These are phyloP conservation scores for Cinnamomum chago DNA, from an alignment of 164 flowering plant genomes.

Conservation along the genomic window DNA sequence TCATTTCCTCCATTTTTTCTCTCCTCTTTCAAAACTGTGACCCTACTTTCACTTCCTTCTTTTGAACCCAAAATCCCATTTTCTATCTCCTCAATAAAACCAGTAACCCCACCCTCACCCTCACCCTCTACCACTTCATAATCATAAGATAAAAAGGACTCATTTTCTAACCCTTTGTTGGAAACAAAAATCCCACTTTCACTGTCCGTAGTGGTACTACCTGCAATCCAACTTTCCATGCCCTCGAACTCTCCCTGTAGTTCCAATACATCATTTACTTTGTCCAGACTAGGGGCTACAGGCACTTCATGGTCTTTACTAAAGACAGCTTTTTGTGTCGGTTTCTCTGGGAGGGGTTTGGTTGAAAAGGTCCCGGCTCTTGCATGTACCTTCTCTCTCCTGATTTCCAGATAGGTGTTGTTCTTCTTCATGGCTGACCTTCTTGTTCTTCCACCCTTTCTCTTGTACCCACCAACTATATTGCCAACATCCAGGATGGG, in stretches of 20 bases:
- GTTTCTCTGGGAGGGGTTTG: conserved; percentile 6
- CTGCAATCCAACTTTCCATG: conserved; percentile 2
- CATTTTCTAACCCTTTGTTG: not conserved
- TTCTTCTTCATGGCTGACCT: conserved; percentile 31
- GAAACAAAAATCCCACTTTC: not conserved
- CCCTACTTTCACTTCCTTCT: conserved; percentile 16
- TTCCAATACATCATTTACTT: not conserved
- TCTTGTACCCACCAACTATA: conserved; percentile 15
- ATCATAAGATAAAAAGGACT: not conserved
- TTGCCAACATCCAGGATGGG: conserved; percentile 18
- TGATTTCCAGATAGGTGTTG: conserved; percentile 2
- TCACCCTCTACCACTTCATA: not conserved
- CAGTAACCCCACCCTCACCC: not conserved
- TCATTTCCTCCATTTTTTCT: conserved; percentile 13
- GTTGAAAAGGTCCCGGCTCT: not conserved
- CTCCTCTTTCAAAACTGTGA: not conserved
- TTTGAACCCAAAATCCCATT: conserved; percentile 12
- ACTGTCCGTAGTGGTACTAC: not conserved
- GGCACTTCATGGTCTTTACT: not conserved
- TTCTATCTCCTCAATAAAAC: conserved; percentile 8
- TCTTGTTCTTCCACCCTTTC: conserved; percentile 28
- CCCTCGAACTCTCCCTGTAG: not conserved
- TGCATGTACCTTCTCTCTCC: not conserved
- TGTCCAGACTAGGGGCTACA: not conserved
- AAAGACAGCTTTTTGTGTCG: not conserved